A percentile compares a stretch with the other conserved stretches of the same genome.
These are phyloP conservation scores for Rubia peregrina DNA, from an alignment of 305 asterid genomes.

Conservation along the genomic window DNA sequence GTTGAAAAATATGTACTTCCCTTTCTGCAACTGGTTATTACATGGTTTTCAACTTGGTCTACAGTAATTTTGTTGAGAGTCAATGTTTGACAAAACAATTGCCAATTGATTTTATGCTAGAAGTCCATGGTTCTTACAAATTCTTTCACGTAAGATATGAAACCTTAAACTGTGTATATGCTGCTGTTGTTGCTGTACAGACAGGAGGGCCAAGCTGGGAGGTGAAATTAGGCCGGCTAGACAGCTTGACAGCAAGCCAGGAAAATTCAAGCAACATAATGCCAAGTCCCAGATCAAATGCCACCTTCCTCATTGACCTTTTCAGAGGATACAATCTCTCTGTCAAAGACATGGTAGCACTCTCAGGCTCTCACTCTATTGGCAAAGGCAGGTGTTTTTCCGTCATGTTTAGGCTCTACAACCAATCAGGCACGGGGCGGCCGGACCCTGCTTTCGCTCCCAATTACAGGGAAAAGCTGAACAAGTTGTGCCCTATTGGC, in stretches of 20 bases:
- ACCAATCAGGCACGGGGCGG: conserved; percentile 72
- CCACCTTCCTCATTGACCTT: conserved; percentile 50
- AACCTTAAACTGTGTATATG: no score
- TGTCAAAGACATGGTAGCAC: conserved; percentile 63
- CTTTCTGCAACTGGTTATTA: no score
- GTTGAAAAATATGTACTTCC: no score
- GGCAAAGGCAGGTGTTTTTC: conserved; percentile 85
- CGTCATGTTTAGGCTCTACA: conserved; percentile 64
- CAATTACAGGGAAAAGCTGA: conserved; percentile 33
- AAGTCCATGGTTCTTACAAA: no score
- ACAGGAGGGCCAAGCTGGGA: conserved; percentile 87
- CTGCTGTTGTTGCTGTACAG: no score
- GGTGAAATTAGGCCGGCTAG: conserved; percentile 72
- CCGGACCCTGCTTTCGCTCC: conserved; percentile 76
- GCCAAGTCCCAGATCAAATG: conserved; percentile 94
- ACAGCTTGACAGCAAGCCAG: conserved; percentile 81
- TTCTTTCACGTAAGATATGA: no score
- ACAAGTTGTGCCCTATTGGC: conserved; percentile 53
- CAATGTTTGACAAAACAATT: no score
- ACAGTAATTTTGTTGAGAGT: no score
- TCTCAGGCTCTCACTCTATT: conserved; percentile 89
- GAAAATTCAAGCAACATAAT: conserved; percentile 61
- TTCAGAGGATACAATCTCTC: conserved; percentile 57
- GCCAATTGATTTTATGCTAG: no score
- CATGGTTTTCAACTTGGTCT: no score